A percentile compares a stretch with the other conserved stretches of the same genome.
phyloP scores from a whole-genome alignment of 169 alveolate genomes.

The Eimeria zaria region DNA sequence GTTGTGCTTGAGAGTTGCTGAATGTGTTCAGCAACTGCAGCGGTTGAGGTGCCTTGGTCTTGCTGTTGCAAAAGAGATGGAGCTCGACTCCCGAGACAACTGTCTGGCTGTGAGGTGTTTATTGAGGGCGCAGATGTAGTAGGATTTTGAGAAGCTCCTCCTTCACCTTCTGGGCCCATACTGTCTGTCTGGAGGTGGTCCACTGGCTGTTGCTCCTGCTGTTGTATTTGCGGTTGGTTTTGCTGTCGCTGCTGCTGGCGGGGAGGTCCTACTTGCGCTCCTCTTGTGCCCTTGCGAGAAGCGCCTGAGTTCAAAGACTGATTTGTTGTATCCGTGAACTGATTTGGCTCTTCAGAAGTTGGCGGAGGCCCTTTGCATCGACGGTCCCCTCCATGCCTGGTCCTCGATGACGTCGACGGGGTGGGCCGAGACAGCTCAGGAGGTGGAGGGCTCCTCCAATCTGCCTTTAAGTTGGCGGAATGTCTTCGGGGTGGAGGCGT shows the following conservation, averaged over 20 bases:
- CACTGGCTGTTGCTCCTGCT: neutral
- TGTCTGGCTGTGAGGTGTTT: neutral
- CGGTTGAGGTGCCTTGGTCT: conserved; percentile 2
- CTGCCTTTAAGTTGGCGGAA: neutral
- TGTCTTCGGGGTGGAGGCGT: conserved; percentile 55
- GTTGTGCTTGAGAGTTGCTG: neutral
- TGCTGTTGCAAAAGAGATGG: neutral
- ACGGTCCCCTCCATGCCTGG: conserved; percentile 26
- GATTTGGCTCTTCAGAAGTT: conserved; percentile 21
- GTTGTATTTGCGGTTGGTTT: neutral
- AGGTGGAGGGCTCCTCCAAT: conserved; percentile 11
- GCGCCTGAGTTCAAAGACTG: neutral
- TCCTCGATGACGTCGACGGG: conserved; percentile 41
- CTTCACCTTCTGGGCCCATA: neutral
- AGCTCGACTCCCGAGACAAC: neutral
- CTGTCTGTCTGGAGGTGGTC: neutral
- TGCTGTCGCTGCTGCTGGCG: conserved; percentile 42
- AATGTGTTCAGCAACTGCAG: neutral
- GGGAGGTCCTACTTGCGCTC: neutral
- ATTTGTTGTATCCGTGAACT: neutral
- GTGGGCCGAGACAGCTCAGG: neutral
- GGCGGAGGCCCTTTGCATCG: neutral
- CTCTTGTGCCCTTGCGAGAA: conserved; percentile 22
- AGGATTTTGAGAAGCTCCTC: neutral
- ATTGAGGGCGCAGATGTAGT: conserved; percentile 1